phyloP scores from a whole-genome alignment of 2,329 filamentous ascomycete species.

The Aspergillus tamarii region DNA sequence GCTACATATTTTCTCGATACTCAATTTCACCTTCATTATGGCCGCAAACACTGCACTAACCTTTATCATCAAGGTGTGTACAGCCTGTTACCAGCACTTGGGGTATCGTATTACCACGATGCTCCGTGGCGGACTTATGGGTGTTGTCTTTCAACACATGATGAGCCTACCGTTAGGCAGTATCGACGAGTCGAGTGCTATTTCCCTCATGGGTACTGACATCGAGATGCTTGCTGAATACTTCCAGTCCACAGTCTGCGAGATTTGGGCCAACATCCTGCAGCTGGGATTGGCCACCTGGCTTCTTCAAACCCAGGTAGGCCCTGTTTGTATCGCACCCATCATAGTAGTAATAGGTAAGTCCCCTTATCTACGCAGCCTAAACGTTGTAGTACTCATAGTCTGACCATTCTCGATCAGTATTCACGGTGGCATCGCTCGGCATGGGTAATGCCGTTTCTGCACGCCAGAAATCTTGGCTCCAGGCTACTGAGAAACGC shows the following conservation, averaged over 20 bases:
- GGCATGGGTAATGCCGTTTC: slow-evolving; percentile 23
- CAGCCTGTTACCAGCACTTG: slow-evolving; percentile 15
- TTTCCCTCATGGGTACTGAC: slow-evolving; percentile 26
- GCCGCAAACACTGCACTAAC: not conserved
- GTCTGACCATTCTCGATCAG: not conserved
- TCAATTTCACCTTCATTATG: not conserved
- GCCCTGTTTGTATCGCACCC: slow-evolving; percentile 27
- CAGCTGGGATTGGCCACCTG: slow-evolving; percentile 41
- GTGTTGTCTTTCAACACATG: slow-evolving; percentile 23
- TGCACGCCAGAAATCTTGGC: slow-evolving; percentile 42
- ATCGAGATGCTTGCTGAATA: slow-evolving; percentile 28
- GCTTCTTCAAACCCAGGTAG: slow-evolving; percentile 35
- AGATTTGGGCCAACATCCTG: slow-evolving; percentile 39
- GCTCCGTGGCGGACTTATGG: slow-evolving; percentile 25
- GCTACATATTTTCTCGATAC: slow-evolving; percentile 3
- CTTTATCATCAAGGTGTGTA: slow-evolving; percentile 14
- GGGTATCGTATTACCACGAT: slow-evolving; percentile 24
- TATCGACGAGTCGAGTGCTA: slow-evolving; percentile 27
- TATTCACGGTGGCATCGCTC: slow-evolving; percentile 6
- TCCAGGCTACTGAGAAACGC: slow-evolving; percentile 46
- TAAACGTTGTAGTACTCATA: not conserved
- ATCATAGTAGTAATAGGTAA: slow-evolving; percentile 34
- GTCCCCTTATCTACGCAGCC: slow-evolving; percentile 6
- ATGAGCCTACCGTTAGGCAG: slow-evolving; percentile 22
- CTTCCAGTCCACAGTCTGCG: slow-evolving; percentile 27